phyloP scores from a whole-genome alignment of 1,284 basidiomycete species.

The Ceraceosorus guamensis region DNA sequence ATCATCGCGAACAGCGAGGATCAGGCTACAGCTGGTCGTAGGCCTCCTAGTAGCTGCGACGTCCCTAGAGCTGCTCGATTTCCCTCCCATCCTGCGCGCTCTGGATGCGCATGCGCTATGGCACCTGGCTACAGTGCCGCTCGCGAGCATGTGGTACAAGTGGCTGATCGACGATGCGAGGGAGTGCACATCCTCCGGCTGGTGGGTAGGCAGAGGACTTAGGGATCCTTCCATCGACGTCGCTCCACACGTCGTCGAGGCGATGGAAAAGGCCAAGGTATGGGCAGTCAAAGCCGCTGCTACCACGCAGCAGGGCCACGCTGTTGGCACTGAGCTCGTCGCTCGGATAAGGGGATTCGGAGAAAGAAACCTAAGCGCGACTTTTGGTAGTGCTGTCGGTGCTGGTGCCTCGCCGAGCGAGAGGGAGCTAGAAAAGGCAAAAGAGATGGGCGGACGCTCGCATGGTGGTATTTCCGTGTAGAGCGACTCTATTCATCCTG shows the following conservation, averaged over 20 bases:
- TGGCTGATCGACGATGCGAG: slow-evolving; percentile 42
- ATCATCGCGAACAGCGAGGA: slow-evolving; percentile 47
- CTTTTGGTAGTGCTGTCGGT: too few relatives aligned
- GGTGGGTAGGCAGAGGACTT: slow-evolving; percentile 27
- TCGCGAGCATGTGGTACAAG: slow-evolving; percentile 69
- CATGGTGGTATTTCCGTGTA: too few relatives aligned
- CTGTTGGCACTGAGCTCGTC: background rate
- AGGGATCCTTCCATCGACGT: background rate
- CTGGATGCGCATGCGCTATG: slow-evolving; percentile 93
- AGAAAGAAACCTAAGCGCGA: background rate
- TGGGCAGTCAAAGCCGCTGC: background rate
- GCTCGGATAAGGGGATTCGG: background rate
- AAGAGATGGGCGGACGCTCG: background rate
- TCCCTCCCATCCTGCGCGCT: slow-evolving; percentile 63
- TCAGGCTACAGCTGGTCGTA: slow-evolving; percentile 53
- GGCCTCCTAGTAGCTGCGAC: slow-evolving; percentile 69
- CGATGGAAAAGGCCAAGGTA: background rate
- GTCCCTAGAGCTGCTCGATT: slow-evolving; percentile 82
- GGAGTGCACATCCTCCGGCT: slow-evolving; percentile 31
- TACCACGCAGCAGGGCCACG: background rate
- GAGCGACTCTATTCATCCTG: too few relatives aligned
- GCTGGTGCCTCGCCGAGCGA: background rate
- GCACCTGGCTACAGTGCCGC: slow-evolving; percentile 79
- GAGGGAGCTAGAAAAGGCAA: background rate
- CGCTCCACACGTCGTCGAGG: background rate